Evolutionary conservation across 1,139 yeast genomes (phyloP).

Genomic region (Geotrichum macrosporum): DNA sequence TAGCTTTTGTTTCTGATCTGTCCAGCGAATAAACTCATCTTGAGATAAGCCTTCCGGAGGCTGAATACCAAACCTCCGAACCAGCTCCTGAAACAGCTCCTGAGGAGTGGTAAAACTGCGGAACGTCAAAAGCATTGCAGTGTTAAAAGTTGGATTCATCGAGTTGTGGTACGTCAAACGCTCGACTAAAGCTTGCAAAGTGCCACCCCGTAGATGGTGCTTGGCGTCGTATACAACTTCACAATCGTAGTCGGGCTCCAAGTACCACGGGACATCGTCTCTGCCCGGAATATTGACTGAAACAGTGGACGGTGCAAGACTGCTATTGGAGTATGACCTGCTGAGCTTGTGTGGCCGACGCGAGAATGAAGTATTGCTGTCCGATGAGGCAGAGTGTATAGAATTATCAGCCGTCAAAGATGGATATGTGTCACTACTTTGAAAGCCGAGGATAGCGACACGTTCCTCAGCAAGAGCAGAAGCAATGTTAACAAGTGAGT

Average conservation of each 20-base stretch:
- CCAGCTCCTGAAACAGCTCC: conserved; percentile 58
- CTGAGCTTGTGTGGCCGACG: conserved; percentile 9
- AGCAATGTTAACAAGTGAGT: conserved; percentile 18
- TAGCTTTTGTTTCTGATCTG: conserved; percentile 60
- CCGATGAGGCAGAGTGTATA: background rate
- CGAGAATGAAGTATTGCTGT: background rate
- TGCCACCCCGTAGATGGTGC: conserved; percentile 81
- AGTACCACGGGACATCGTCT: conserved; percentile 61
- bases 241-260: conserved; percentile 72
- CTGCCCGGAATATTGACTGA: conserved; percentile 24
- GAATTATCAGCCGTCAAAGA: background rate
- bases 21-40: conserved; percentile 81
- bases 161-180: conserved; percentile 77
- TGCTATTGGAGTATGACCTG: conserved; percentile 12
- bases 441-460: conserved; percentile 17
- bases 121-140: conserved; percentile 70
- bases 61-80: conserved; percentile 61
- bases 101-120: conserved; percentile 68
- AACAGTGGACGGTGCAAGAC: conserved; percentile 15
- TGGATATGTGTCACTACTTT: background rate
- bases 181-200: conserved; percentile 72
- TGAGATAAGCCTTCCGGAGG: conserved; percentile 88
- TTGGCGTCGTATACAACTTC: conserved; percentile 68
- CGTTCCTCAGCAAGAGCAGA: conserved; percentile 21
- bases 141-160: conserved; percentile 63